A percentile compares a stretch with the other conserved stretches of the same genome.
Conservation (phyloP, 805 yeast species). For the Candida dajiaensis region DNA sequence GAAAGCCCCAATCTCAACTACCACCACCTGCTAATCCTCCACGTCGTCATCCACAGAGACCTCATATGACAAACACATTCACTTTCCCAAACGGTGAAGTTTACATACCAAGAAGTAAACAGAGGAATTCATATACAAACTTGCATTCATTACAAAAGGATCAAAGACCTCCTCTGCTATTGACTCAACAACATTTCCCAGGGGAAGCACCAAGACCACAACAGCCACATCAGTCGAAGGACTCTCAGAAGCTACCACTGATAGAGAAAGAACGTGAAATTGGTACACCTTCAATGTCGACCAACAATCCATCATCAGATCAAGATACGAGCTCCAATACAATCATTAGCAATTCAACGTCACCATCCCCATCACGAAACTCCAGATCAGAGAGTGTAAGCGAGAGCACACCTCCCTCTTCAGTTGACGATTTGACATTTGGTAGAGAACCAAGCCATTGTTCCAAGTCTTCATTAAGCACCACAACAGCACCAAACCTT, state of each 20-base stretch:
- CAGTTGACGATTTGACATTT: conserved; percentile 21
- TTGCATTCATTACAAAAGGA: neutral
- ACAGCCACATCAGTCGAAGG: neutral
- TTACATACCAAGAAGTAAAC: conserved; percentile 24
- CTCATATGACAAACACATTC: conserved; percentile 11
- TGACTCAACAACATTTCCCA: neutral
- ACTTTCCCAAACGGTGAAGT: conserved; percentile 27
- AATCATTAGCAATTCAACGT: conserved; percentile 10
- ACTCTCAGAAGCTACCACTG: neutral
- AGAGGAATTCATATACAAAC: conserved; percentile 11
- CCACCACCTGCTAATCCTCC: conserved; percentile 1
- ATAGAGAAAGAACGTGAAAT: neutral
- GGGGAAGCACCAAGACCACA: neutral
- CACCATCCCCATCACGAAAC: conserved; percentile 24
- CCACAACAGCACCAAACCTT: conserved; percentile 3
- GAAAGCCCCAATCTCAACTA: neutral
- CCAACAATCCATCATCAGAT: neutral
- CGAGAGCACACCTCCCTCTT: conserved; percentile 25
- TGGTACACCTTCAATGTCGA: neutral
- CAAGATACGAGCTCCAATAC: neutral
- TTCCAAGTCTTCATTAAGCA: neutral
- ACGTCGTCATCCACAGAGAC: conserved; percentile 7
- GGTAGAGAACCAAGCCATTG: neutral
- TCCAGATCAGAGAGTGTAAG: conserved; percentile 20
- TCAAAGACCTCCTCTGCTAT: neutral